Conservation (phyloP, 306 rosid genomes). For the Castanea sativa region DNA sequence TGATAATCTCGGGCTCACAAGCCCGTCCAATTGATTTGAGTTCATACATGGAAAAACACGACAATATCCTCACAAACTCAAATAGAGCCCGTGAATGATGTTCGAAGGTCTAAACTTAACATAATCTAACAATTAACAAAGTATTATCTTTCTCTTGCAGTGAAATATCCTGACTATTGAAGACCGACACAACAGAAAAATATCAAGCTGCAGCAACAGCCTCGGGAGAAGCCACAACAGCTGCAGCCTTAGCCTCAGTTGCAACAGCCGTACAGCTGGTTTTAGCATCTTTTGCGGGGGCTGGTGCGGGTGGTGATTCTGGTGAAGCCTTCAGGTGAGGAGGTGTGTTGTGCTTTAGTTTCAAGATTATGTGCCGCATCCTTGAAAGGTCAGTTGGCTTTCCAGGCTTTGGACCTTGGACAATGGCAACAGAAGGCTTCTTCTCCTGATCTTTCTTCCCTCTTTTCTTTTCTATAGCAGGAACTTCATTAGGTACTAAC, state of each 20-base stretch:
- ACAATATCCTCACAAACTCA: background rate
- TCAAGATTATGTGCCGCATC: slow-evolving; percentile 44
- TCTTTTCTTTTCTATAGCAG: slow-evolving; percentile 34
- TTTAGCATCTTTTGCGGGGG: slow-evolving; percentile 12
- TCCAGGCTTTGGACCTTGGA: slow-evolving; percentile 52
- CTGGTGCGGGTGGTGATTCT: slow-evolving; percentile 1
- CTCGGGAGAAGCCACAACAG: slow-evolving; percentile 10
- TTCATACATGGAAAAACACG: background rate
- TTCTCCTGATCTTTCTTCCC: slow-evolving; percentile 43
- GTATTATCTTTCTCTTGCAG: background rate
- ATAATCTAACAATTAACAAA: too few species aligned
- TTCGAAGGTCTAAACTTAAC: background rate
- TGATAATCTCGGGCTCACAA: background rate
- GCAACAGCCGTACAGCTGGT: background rate
- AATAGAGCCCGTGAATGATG: background rate
- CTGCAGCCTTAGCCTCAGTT: background rate
- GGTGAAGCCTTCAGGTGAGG: slow-evolving; percentile 32
- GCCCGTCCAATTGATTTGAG: background rate
- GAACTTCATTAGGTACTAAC: slow-evolving; percentile 42
- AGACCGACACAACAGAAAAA: background rate
- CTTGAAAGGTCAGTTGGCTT: slow-evolving; percentile 45
- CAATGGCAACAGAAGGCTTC: slow-evolving; percentile 26
- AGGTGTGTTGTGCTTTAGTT: slow-evolving; percentile 43
- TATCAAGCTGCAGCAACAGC: slow-evolving; percentile 28
- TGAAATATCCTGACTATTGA: background rate